Percentiles rank a stretch among this genome's conserved stretches.
Conservation (phyloP, 148 eudicot genomes). For the Camellia japonica region DNA sequence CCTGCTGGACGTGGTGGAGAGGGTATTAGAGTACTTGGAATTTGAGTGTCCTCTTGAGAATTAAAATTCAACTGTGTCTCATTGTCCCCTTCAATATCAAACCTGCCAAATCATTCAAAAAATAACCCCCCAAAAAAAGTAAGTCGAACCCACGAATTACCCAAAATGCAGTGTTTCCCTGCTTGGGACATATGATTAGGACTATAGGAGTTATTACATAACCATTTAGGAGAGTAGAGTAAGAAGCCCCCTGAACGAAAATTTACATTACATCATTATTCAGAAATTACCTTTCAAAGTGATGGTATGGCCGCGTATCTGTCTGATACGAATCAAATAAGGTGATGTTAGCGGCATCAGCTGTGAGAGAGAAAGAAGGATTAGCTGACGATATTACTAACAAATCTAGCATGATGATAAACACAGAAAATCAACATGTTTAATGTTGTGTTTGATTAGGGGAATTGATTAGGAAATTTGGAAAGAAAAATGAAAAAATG, state of each 20-base stretch:
- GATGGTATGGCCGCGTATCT: constrained; percentile 44
- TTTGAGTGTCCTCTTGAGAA: constrained; percentile 43
- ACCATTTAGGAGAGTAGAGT: not conserved
- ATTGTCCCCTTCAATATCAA: constrained; percentile 81
- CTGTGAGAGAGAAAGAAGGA: constrained; percentile 38
- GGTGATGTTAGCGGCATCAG: constrained; percentile 76
- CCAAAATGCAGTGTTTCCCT: not conserved
- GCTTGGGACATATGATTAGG: not conserved
- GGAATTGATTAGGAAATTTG: too few relatives aligned
- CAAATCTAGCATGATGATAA: not conserved
- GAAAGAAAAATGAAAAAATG: not conserved
- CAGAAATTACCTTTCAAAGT: constrained; percentile 67
- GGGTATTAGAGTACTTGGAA: constrained; percentile 44
- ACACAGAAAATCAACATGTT: not conserved
- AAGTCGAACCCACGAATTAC: not conserved
- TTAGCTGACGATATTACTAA: constrained; percentile 9
- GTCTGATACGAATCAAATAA: constrained; percentile 52
- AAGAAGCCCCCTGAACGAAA: not conserved
- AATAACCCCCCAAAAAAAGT: not conserved
- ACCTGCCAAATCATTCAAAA: constrained; percentile 42
- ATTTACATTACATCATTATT: not conserved
- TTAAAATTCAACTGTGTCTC: constrained; percentile 51
- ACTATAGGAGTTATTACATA: not conserved
- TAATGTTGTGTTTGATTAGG: too few relatives aligned
- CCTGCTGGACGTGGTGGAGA: constrained; percentile 63